Base-by-base conservation (phyloP, 2,329 filamentous ascomycete species). In the Stromatinia cepivora region DNA sequence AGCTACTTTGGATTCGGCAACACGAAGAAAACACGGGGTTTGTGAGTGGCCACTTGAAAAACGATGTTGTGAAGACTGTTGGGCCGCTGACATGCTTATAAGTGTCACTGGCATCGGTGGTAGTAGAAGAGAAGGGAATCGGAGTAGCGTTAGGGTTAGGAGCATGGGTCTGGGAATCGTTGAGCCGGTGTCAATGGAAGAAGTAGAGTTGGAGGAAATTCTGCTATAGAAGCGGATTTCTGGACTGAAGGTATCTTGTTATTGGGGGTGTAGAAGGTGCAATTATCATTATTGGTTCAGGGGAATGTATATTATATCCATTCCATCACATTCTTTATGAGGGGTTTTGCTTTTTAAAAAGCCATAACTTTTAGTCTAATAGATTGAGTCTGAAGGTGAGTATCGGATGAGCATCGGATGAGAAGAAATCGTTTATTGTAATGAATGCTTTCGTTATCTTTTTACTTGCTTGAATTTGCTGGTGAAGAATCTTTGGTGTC, bases 1-100 rank as follows among this genome's bases (percentile, higher is more conserved):
- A 67, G 65, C 22, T 67, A 67, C 5, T 67, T 67, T 42, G 65
- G 65, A 39, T 67, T 67, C 5, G 63, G 63, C 13, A 17, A 17
- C 20, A 11, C 34, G n/a, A 59, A 48, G 15, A 67, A 46, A n/a
- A 3, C 61, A 22, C 48, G 17, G 11, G 61, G 31, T n/a, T 52
- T 64, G 61, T 64, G 61, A 64, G 61, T 63, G 61, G 45, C 31
- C 10, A 28, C 22, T 63, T 17, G 31, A 57, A 39, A 42, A 15
- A 25, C 20, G 17, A 39, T 39, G n/a, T 13, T 52, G 9, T 63
- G 3, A 7, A 28, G 13, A 22, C 34, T 52, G 11, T 34, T 10
- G 34, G 46, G 39, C 31, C 46, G 46, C 61, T 63, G 61, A 63
- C 61, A 28, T 63, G 25, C 31, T 52, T 63, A 25, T 52, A 52